phyloP scores from a whole-genome alignment of 2,329 filamentous ascomycete genomes.

The Teratosphaeria pseudoeucalypti region DNA sequence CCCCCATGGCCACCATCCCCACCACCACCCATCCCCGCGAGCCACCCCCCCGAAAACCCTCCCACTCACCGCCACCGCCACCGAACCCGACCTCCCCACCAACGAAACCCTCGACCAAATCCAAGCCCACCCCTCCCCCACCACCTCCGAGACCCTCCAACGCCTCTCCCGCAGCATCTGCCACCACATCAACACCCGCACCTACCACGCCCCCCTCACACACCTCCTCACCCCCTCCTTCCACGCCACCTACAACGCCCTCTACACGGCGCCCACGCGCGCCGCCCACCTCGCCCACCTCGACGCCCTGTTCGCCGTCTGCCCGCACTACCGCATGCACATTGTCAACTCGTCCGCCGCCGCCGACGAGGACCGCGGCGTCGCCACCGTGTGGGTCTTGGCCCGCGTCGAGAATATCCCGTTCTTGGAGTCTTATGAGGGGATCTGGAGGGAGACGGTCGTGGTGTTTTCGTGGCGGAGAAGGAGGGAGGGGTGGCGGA shows the following conservation, averaged over 20 bases:
- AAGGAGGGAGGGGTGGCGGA: not conserved
- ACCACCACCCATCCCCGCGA: too few species aligned
- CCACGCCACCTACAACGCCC: not conserved
- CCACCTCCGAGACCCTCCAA: not conserved
- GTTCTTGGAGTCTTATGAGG: not conserved
- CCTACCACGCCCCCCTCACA: not conserved
- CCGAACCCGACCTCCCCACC: not conserved
- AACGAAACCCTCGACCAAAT: not conserved
- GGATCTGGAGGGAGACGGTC: not conserved
- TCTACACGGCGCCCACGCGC: not conserved
- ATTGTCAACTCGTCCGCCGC: not conserved
- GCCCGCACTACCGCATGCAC: not conserved
- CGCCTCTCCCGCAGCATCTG: not conserved
- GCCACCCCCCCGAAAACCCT: too few species aligned
- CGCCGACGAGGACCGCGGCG: not conserved
- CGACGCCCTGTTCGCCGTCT: not conserved
- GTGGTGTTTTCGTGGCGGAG: not conserved
- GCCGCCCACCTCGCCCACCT: not conserved
- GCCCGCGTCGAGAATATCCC: not conserved
- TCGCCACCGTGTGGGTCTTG: not conserved
- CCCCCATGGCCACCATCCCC: constrained; percentile 1
- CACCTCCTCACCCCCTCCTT: not conserved
- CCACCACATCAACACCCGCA: not conserved
- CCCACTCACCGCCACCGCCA: not conserved
- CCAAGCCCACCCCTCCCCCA: not conserved